Base-by-base conservation (phyloP, 176 grass and related monocot species). In the Eragrostis nindensis region DNA sequence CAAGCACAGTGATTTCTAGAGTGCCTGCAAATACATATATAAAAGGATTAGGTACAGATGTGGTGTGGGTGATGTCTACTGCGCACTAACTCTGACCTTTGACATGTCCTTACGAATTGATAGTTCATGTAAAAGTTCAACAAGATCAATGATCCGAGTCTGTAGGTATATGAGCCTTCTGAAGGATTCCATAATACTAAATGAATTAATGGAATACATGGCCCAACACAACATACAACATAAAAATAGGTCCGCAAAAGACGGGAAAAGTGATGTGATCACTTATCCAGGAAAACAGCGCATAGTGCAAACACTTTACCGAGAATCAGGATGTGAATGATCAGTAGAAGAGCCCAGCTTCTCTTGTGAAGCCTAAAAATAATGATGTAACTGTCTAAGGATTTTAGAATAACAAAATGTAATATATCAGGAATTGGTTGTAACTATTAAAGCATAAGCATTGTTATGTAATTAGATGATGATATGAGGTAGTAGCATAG, bases 301-400 rank as follows among this genome's bases (percentile, higher is more conserved):
- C 5, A 15, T 36, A 38, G 16, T 64, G 5, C 18, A 18, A 38
- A 70, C 11, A 46, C 11, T 25, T 18, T 60, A 77, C 74, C 74
- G 17, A 21, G 41, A 19, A 19, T 64, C 22, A 77, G 41, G 42
- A n/a, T 24, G 63, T 24, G 14, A 30, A 13, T 77, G 41, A 14
- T 16, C 3, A 7, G 32, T 6, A 64, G 26, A 64, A 32, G 74
- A 63, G 9, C 17, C 21, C 16, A 8, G 19, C 55, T 3, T 4
- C 74, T 32, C 39, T 63, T 45, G 41, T 36, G 42, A 11, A 21
- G 0, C 42, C 74, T 77, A 26, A 77, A 74, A 74, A 36, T 57
- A 4, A 74, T 10, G 40, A 74, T 24, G 19, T 40, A 41, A 36
- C 4, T 36, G 32, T 64, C 14, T 18, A 18, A 64, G 29, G 5